Conservation (phyloP, 2,329 filamentous ascomycete genomes). For the Claviceps africana region DNA sequence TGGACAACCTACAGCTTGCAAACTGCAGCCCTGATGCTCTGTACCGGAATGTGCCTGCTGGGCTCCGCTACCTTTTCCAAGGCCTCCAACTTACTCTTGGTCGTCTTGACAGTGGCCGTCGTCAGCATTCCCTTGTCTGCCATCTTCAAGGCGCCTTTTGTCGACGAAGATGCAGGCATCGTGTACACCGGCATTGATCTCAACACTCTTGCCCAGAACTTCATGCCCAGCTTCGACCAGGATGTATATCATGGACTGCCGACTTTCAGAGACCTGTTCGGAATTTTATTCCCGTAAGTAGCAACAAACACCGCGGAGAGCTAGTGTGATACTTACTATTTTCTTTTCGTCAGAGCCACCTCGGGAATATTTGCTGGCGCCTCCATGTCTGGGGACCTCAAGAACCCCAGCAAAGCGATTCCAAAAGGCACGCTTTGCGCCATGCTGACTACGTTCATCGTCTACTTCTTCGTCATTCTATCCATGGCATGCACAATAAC, state of each 20-base stretch:
- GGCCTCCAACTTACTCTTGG: slow-evolving; percentile 62
- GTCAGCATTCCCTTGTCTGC: slow-evolving; percentile 75
- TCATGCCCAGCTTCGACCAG: slow-evolving; percentile 54
- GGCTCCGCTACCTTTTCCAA: slow-evolving; percentile 69
- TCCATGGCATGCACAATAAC: slow-evolving; percentile 67
- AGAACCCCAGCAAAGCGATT: slow-evolving; percentile 70
- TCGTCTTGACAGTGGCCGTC: slow-evolving; percentile 57
- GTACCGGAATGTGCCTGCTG: slow-evolving; percentile 62
- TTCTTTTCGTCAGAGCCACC: slow-evolving; percentile 24
- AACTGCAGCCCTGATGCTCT: slow-evolving; percentile 55
- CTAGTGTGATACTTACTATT: slow-evolving; percentile 13
- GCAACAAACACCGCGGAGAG: background rate
- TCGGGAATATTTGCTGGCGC: slow-evolving; percentile 55
- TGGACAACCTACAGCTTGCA: slow-evolving; percentile 68
- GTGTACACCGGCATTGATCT: slow-evolving; percentile 66
- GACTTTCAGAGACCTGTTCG: slow-evolving; percentile 71
- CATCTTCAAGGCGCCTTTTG: slow-evolving; percentile 53
- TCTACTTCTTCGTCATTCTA: slow-evolving; percentile 64
- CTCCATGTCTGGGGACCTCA: slow-evolving; percentile 80
- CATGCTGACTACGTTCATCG: slow-evolving; percentile 58
- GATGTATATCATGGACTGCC: slow-evolving; percentile 48
- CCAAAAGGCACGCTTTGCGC: slow-evolving; percentile 73
- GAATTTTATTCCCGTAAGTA: slow-evolving; percentile 59
- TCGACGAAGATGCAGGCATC: slow-evolving; percentile 45
- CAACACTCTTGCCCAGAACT: slow-evolving; percentile 57